Evolutionary conservation across 2,329 filamentous ascomycete species (phyloP).

Genomic region (Fusarium domesticum): DNA sequence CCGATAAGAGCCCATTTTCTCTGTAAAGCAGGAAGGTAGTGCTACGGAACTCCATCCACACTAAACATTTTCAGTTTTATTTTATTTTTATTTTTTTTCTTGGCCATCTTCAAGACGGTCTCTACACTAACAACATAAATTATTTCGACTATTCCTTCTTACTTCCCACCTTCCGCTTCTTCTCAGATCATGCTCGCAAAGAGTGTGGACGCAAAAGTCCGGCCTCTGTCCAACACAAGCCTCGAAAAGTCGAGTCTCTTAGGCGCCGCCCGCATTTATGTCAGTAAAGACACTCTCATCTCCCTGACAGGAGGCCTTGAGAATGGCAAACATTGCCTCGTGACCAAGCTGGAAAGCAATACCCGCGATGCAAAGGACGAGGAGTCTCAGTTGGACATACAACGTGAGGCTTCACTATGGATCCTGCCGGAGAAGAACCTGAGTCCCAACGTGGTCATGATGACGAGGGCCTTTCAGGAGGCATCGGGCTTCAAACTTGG

Average conservation of each 20-base stretch:
- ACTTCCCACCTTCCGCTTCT: not conserved
- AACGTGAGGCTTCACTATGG: conserved; percentile 49
- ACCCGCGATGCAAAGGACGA: conserved; percentile 9
- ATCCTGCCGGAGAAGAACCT: conserved; percentile 57
- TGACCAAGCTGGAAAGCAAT: conserved; percentile 35
- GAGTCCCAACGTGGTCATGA: conserved; percentile 65
- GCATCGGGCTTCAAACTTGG: conserved; percentile 69
- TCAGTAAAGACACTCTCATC: conserved; percentile 47
- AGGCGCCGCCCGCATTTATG: conserved; percentile 47
- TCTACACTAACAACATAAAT: not conserved
- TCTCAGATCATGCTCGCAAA: conserved; percentile 32
- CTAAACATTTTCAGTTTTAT: not conserved
- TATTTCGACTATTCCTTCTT: not conserved
- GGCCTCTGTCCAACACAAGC: conserved; percentile 40
- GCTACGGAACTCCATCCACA: not conserved
- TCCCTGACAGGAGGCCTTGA: conserved; percentile 44
- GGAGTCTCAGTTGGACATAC: conserved; percentile 13
- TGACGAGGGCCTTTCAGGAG: conserved; percentile 71
- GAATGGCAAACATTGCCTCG: conserved; percentile 41
- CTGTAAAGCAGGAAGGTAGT: too few relatives aligned
- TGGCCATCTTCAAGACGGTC: not conserved
- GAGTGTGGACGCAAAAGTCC: conserved; percentile 40
- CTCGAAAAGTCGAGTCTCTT: conserved; percentile 42
- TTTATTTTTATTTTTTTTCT: not conserved
- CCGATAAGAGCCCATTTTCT: too few relatives aligned